phyloP scores from a whole-genome alignment of 2,329 filamentous ascomycete species.

The Fusarium multiceps region DNA sequence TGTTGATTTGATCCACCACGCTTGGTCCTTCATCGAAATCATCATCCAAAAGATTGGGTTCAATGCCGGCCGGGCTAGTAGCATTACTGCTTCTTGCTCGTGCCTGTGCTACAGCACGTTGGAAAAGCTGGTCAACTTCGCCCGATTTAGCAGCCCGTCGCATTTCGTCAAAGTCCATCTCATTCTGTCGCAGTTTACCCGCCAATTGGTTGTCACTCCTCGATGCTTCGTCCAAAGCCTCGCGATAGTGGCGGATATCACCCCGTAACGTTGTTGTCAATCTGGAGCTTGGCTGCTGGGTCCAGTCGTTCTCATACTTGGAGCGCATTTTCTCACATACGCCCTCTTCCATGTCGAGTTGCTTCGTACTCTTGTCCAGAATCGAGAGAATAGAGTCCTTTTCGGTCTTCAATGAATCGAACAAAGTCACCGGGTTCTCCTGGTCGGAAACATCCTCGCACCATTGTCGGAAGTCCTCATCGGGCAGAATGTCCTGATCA shows the following conservation, averaged over 20 bases:
- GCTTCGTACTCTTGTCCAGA: slow-evolving; percentile 84
- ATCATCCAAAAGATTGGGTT: slow-evolving; percentile 88
- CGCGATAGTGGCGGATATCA: slow-evolving; percentile 88
- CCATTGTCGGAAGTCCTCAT: slow-evolving; percentile 93
- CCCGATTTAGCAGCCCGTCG: slow-evolving; percentile 85
- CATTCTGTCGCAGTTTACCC: slow-evolving; percentile 84
- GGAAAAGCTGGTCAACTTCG: slow-evolving; percentile 89
- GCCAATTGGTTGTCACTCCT: slow-evolving; percentile 88
- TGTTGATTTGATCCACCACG: slow-evolving; percentile 88
- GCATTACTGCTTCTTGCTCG: slow-evolving; percentile 72
- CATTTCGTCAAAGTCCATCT: slow-evolving; percentile 95
- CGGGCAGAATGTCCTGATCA: slow-evolving; percentile 87
- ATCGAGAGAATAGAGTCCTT: slow-evolving; percentile 78
- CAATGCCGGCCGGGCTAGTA: slow-evolving; percentile 68
- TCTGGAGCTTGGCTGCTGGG: slow-evolving; percentile 91
- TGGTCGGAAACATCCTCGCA: slow-evolving; percentile 92
- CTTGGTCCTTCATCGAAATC: slow-evolving; percentile 86
- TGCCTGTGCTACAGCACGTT: slow-evolving; percentile 83
- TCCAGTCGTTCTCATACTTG: slow-evolving; percentile 96
- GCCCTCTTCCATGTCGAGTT: slow-evolving; percentile 95
- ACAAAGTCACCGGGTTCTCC: slow-evolving; percentile 79
- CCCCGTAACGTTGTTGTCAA: slow-evolving; percentile 87
- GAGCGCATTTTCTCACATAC: slow-evolving; percentile 99
- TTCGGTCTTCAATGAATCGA: slow-evolving; percentile 81
- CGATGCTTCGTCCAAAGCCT: slow-evolving; percentile 88